Evolutionary conservation across 2,329 filamentous ascomycete species (phyloP), one percentile per base, ranked within the genome.

Genomic region (Neonectria magnoliae): DNA sequence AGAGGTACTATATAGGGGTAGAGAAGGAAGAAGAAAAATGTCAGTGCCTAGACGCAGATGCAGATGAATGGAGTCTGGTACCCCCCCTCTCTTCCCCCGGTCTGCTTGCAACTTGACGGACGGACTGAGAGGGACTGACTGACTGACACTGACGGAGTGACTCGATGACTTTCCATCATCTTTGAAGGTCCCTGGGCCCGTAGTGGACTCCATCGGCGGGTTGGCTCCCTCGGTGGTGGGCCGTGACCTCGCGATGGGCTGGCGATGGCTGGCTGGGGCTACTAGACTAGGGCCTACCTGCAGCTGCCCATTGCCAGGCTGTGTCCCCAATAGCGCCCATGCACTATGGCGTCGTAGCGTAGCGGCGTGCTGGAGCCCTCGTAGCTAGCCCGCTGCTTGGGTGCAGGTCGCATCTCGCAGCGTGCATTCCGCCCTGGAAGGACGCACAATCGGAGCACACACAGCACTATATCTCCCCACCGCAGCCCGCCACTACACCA

Each of bases 401-500:
- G 36, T n/a, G 14, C 36, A 38, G 36, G 36, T 38, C 36, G 36
- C 36, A 38, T 42, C 38, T 20, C 8, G n/a, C 38, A 42, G n/a
- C 16, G n/a, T 20, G n/a, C 38, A 42, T 42, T n/a, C 38, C 14
- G 36, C 36, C 36, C 36, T 38, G 36, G 36, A 38, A 42, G 38
- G 38, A 42, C 38, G 38, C 38, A 20, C 38, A 42, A 42, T 18
- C 38, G n/a, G n/a, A 42, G 25, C 25, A 42, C 55, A 57, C 55
- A 57, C 55, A 45, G 55, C 55, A 57, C 47, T 76, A 77, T 75
- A 75, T 73, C 83, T 83, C 82, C 80, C 82, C 82, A 81, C 81
- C 82, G 60, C 62, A 57, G 51, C 82, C 82, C 81, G 79, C 79
- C 77, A 64, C 57, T 57, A 67, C 71, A 71, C 69, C 76, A 73